Evolutionary conservation across 2,329 filamentous ascomycete species (phyloP).

Genomic region (Talaromyces sp.): DNA sequence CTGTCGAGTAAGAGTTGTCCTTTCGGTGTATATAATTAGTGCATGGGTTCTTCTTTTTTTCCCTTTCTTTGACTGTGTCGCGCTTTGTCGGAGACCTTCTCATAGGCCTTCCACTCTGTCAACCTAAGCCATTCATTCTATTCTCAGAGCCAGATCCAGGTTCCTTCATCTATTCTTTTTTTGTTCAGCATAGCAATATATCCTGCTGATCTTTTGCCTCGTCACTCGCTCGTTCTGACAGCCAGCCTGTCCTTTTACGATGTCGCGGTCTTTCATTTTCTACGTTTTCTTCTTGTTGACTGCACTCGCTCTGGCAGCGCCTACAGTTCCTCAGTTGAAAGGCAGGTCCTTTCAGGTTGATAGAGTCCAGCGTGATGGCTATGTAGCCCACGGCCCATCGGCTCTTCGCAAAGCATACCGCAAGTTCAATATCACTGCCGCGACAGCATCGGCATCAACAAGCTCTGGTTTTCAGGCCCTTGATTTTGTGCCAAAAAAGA

Average conservation of each 20-base stretch:
- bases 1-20: neutral
- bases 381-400: slow-evolving; percentile 53
- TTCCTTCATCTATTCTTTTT: neutral
- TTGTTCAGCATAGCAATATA: neutral
- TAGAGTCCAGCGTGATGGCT: slow-evolving; percentile 52
- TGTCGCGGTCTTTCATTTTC: slow-evolving; percentile 22
- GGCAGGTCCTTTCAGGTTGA: slow-evolving; percentile 57
- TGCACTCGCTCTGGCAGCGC: slow-evolving; percentile 20
- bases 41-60: neutral
- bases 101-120: neutral
- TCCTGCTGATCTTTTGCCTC: neutral
- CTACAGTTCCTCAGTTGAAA: slow-evolving; percentile 19
- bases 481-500: slow-evolving; percentile 30
- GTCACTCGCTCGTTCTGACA: neutral
- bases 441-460: slow-evolving; percentile 13
- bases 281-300: slow-evolving; percentile 26
- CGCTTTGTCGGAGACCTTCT: neutral
- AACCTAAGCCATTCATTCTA: neutral
- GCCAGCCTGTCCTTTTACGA: slow-evolving; percentile 18
- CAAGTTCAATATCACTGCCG: slow-evolving; percentile 58
- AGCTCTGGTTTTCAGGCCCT: slow-evolving; percentile 35
- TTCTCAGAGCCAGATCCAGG: neutral
- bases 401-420: slow-evolving; percentile 62
- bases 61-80: neutral
- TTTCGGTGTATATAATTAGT: neutral